Conservation (phyloP, 805 yeast species). For the Candida caryicola region DNA sequence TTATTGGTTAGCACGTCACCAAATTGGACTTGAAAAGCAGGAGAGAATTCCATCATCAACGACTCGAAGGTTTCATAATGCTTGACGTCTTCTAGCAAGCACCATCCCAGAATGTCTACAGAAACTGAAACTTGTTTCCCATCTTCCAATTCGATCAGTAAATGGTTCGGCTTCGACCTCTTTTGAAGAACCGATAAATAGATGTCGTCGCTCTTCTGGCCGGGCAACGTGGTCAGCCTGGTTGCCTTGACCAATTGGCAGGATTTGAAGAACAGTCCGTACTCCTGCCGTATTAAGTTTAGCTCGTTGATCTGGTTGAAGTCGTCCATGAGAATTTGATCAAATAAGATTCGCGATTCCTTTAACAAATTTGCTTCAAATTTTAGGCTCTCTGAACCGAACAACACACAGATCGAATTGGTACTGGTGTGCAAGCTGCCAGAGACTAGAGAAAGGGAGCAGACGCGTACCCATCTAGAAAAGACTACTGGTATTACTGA, state of each 20-base stretch:
- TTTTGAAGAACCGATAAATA: neutral
- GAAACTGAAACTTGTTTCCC: constrained; percentile 13
- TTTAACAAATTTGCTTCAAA: too few relatives aligned
- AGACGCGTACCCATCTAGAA: too few relatives aligned
- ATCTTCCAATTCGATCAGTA: constrained; percentile 17
- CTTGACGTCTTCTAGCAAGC: constrained; percentile 7
- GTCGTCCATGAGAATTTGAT: too few relatives aligned
- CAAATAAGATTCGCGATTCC: too few relatives aligned
- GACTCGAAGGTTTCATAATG: constrained; percentile 30
- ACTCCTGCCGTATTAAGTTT: constrained; percentile 18
- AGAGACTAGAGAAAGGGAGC: too few relatives aligned
- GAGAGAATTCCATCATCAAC: constrained; percentile 25
- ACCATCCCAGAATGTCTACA: constrained; percentile 33
- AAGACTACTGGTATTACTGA: neutral
- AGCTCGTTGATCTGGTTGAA: constrained; percentile 19
- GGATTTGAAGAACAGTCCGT: constrained; percentile 18
- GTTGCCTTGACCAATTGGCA: constrained; percentile 11
- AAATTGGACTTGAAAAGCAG: constrained; percentile 19
- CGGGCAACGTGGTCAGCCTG: neutral
- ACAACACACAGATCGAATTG: too few relatives aligned
- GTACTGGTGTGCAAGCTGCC: too few relatives aligned
- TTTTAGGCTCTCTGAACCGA: too few relatives aligned
- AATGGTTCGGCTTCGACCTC: neutral
- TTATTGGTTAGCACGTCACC: constrained; percentile 16
- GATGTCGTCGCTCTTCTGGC: neutral